Base-by-base conservation (phyloP, 2,329 filamentous ascomycete genomes). In the Magnaporthales sp. region DNA sequence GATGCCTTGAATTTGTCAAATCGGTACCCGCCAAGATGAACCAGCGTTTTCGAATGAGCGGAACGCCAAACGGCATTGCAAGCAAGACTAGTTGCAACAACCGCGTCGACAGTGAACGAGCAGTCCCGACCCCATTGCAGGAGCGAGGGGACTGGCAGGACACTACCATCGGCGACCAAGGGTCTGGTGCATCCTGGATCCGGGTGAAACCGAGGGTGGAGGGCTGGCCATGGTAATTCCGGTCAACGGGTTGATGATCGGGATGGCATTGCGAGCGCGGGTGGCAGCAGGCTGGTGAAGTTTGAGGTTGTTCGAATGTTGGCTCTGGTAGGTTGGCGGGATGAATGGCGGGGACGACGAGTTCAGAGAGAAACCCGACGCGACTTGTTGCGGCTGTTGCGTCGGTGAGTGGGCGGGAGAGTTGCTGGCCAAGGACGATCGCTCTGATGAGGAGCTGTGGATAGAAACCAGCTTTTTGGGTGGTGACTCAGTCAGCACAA, bases 211-310 rank as follows among this genome's bases (percentile, higher is more conserved):
- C 68, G 86, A 89, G 58, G 89, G 89, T 29, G 94, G 92, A 22
- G 69, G 94, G 81, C 92, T 96, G 67, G 92, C 89, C 83, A 97
- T 90, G 74, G 88, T 86, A 77, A 93, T 88, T 75, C 95, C 93
- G 67, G 94, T 97, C 72, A 87, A 91, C 66, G 95, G 95, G 83
- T 99, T 96, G 79, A 98, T 92, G 77, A 99, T 99, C 68, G 94
- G 94, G 72, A 98, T 98, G 74, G 95, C 92, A 78, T 97, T 98
- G 79, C 93, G 92, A 67, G 90, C 88, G 72, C 95, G 91, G 70
- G 93, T 92, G 69, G 93, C 92, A 69, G 93, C 85, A 68, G 93
- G 92, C 82, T 97, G 94, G 80, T 97, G 92, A 69, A 96, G 84
- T 81, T 96, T 97, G 73, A 94, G 73, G 83, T 79, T 87, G 38